phyloP scores from a whole-genome alignment of 306 rosid genomes.

The Dicorynia guianensis region DNA sequence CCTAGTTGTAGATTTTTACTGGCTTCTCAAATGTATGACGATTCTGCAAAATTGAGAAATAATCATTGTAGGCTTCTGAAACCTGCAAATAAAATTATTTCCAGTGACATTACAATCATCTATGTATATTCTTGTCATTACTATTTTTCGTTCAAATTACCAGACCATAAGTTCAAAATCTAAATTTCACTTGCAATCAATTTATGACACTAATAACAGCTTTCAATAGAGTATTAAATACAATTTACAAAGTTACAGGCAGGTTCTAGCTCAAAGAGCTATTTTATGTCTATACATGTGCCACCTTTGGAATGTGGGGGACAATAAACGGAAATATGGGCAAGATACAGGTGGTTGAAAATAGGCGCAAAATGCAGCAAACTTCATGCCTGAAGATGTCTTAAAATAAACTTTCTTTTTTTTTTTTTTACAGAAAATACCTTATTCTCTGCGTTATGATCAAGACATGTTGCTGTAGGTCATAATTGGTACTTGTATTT shows the following conservation, averaged over 20 bases:
- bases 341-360: background rate
- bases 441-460: background rate
- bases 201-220: background rate
- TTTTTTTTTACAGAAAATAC: background rate
- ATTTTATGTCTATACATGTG: no score
- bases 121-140: background rate
- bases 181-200: background rate
- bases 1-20: constrained; percentile 78
- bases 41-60: constrained; percentile 68
- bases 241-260: background rate
- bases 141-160: constrained; percentile 9
- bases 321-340: background rate
- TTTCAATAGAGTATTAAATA: background rate
- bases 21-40: constrained; percentile 83
- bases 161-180: background rate
- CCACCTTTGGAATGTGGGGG: background rate
- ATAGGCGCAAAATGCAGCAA: background rate
- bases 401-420: background rate
- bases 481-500: background rate
- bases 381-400: background rate
- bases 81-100: constrained; percentile 9
- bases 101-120: background rate
- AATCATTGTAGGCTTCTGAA: constrained; percentile 23
- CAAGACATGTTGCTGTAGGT: no score
- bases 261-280: no score